phyloP scores from a whole-genome alignment of 2,329 filamentous ascomycete genomes.

The Colletotrichum sp. region DNA sequence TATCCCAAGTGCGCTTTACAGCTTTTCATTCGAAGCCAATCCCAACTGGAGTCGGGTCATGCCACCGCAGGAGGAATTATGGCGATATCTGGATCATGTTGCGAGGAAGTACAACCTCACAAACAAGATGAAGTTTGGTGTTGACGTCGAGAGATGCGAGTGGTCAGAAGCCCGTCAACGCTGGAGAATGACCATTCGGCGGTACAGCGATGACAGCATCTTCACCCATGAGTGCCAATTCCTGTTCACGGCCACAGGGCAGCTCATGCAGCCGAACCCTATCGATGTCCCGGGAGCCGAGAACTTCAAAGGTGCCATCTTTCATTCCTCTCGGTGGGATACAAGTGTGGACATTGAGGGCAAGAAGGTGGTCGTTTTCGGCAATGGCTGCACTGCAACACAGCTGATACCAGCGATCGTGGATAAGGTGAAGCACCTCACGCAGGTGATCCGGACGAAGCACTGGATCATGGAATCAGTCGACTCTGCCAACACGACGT shows the following conservation, averaged over 20 bases:
- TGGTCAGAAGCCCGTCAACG: conserved; percentile 39
- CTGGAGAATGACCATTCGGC: conserved; percentile 38
- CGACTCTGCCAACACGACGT: conserved; percentile 22
- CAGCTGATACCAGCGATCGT: conserved; percentile 56
- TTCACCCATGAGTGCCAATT: conserved; percentile 43
- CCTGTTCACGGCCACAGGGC: conserved; percentile 39
- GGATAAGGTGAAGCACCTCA: conserved; percentile 29
- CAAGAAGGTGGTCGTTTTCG: conserved; percentile 58
- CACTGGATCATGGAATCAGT: conserved; percentile 46
- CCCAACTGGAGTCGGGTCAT: conserved; percentile 65
- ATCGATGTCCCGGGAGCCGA: conserved; percentile 52
- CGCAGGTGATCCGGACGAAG: conserved; percentile 46
- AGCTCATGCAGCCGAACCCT: conserved; percentile 36
- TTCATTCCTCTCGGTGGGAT: conserved; percentile 64
- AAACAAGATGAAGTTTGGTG: conserved; percentile 42
- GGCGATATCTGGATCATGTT: conserved; percentile 58
- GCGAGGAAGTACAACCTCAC: conserved; percentile 50
- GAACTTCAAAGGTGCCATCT: conserved; percentile 55
- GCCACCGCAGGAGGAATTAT: conserved; percentile 60
- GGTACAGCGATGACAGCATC: conserved; percentile 25
- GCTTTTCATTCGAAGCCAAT: conserved; percentile 65
- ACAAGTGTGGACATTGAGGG: conserved; percentile 50
- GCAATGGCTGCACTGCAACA: conserved; percentile 59
- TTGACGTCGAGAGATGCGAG: conserved; percentile 39
- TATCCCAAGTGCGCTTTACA: conserved; percentile 65